Base-by-base conservation (phyloP, 2,329 filamentous ascomycete genomes). In the Beauveria caledonica region DNA sequence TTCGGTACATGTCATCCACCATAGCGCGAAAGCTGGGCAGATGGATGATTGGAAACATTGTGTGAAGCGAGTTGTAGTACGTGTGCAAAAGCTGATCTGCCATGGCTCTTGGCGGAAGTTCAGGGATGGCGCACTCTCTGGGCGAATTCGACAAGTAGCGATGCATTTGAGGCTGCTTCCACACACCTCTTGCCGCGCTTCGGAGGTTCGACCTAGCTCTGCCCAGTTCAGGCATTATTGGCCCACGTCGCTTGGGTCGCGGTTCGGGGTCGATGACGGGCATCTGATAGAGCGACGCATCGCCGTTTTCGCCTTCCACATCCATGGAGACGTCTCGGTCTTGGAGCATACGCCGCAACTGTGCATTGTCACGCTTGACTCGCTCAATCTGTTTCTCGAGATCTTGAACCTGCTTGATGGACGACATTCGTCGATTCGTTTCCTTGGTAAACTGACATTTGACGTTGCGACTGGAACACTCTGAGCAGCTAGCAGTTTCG, bases 361-460 rank as follows among this genome's bases (percentile, higher is more conserved):
- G 87, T 60, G 79, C 81, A 68, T 96, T 92, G 72, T 96, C 89
- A 61, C 90, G 86, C 70, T 87, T 89, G 45, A 94, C 82, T 57
- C 87, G 83, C 51, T 88, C 84, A 68, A 97, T 84, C 74, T 97
- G 92, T 73, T 91, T 94, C 75, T 97, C 93, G 27, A 99, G 80
- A 72, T 99, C 94, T 74, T 97, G 94, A 13, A 97, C 90, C 78
- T 97, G 94, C 83, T 97, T 99, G 76, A 97, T 97, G 1, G 93
- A 97, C 19, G 94, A 97, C 94, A 99, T 99, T 63, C 94, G 86
- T 62, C 94, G 84, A 72, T 99, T 99, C 13, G 94, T 99, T 75
- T 99, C 94, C 76, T 99, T 99, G 54, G 94, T 99, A 72, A 99
- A 99, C 70, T 97, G 93, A 71, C 94, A 99, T 73, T 95, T 96